Conservation (phyloP, 2,329 filamentous ascomycete genomes). For the Sporothrix inflata region DNA sequence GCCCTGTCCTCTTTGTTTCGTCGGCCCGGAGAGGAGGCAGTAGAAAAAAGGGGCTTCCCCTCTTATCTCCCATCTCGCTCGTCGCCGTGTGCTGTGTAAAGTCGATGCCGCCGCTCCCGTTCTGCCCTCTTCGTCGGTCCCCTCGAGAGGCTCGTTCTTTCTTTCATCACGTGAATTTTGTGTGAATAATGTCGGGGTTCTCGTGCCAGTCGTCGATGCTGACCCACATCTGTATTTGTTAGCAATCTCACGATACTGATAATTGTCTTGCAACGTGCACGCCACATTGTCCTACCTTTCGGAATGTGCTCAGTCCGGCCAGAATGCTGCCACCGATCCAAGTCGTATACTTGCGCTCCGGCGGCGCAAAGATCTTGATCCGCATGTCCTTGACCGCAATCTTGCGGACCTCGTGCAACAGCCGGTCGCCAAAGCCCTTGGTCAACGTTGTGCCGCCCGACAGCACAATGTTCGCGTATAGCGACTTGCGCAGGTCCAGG, state of each 20-base stretch:
- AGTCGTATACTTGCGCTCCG: slow-evolving; percentile 96
- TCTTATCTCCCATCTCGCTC: neutral
- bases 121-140: neutral
- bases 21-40: neutral
- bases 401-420: slow-evolving; percentile 89
- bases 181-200: slow-evolving; percentile 98
- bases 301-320: slow-evolving; percentile 94
- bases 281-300: slow-evolving; percentile 90
- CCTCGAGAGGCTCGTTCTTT: neutral
- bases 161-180: slow-evolving; percentile 77
- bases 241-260: too few relatives aligned
- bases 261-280: too few relatives aligned
- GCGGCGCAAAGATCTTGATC: slow-evolving; percentile 98
- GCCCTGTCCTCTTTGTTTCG: neutral
- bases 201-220: slow-evolving; percentile 99
- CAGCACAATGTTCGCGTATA: slow-evolving; percentile 96
- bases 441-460: slow-evolving; percentile 95
- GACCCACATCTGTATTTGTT: slow-evolving; percentile 84
- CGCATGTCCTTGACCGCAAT: slow-evolving; percentile 98
- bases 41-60: neutral
- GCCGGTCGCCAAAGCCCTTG: slow-evolving; percentile 91
- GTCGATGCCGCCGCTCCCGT: neutral
- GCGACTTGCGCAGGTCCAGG: slow-evolving; percentile 88
- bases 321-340: slow-evolving; percentile 99
- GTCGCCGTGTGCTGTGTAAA: neutral